A percentile compares a stretch with the other conserved stretches of the same genome.
phyloP scores from a whole-genome alignment of 2,329 filamentous ascomycete species.

The Diplodia intermedia region DNA sequence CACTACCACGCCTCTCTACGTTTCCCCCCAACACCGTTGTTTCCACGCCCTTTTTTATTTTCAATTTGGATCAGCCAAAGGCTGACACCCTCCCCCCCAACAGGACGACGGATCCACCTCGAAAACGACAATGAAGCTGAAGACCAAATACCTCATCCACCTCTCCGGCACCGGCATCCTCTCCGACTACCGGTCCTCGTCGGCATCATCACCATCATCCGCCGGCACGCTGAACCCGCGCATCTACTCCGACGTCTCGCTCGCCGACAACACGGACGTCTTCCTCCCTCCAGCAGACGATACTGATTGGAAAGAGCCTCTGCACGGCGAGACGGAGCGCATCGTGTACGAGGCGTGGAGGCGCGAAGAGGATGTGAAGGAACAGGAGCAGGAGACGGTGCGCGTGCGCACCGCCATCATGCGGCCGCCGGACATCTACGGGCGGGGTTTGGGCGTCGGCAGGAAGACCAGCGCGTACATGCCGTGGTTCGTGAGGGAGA shows the following conservation, averaged over 20 bases:
- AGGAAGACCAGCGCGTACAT: slow-evolving; percentile 62
- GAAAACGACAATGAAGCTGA: slow-evolving; percentile 43
- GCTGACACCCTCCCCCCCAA: neutral
- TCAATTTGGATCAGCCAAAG: neutral
- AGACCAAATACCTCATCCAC: slow-evolving; percentile 60
- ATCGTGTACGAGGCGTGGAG: slow-evolving; percentile 61
- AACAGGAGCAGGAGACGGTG: neutral
- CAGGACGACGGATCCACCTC: slow-evolving; percentile 49
- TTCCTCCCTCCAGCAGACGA: slow-evolving; percentile 53
- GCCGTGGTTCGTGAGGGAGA: slow-evolving; percentile 57
- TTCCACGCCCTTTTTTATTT: too few relatives aligned
- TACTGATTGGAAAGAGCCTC: slow-evolving; percentile 53
- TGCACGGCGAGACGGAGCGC: slow-evolving; percentile 73
- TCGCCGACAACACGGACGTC: slow-evolving; percentile 61
- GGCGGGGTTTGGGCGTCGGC: slow-evolving; percentile 62
- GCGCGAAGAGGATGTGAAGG: neutral
- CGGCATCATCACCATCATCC: neutral
- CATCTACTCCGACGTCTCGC: slow-evolving; percentile 65
- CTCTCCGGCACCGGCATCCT: slow-evolving; percentile 63
- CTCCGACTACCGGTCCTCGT: slow-evolving; percentile 37
- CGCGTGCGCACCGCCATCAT: slow-evolving; percentile 56
- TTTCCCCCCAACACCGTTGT: too few relatives aligned
- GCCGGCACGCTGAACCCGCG: slow-evolving; percentile 57
- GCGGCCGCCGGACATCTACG: slow-evolving; percentile 71
- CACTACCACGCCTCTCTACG: too few relatives aligned